Evolutionary conservation across 1,284 basidiomycete species (phyloP).

Genomic region (Pterulicium gracile): DNA sequence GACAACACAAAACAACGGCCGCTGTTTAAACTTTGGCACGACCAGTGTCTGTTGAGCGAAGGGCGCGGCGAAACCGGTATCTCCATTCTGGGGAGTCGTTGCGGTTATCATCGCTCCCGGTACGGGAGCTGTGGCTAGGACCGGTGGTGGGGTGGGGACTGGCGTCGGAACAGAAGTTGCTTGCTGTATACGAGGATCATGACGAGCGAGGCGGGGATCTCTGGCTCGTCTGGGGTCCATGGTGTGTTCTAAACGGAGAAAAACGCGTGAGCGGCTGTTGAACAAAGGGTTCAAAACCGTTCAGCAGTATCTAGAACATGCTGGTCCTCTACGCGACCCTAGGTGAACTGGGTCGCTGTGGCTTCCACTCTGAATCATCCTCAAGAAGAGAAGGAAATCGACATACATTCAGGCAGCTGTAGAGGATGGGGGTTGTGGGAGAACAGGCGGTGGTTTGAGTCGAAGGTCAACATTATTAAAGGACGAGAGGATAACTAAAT

Average conservation of each 20-base stretch:
- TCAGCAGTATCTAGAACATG: slow-evolving; percentile 90
- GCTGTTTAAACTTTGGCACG: slow-evolving; percentile 35
- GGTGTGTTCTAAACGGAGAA: slow-evolving; percentile 1
- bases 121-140: slow-evolving; percentile 11
- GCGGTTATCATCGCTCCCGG: slow-evolving; percentile 4
- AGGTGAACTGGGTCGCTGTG: slow-evolving; percentile 47
- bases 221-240: slow-evolving; percentile 76
- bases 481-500: no score
- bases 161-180: slow-evolving; percentile 31
- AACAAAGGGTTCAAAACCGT: slow-evolving; percentile 11
- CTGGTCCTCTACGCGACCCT: slow-evolving; percentile 64
- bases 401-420: neutral
- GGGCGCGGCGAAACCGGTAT: slow-evolving; percentile 3
- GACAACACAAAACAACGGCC: slow-evolving; percentile 91
- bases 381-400: slow-evolving; percentile 11
- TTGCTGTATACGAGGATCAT: slow-evolving; percentile 53
- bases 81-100: slow-evolving; percentile 6
- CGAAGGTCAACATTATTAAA: no score
- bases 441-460: no score
- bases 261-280: neutral
- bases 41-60: slow-evolving; percentile 6
- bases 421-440: neutral
- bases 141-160: slow-evolving; percentile 26
- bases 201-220: slow-evolving; percentile 64
- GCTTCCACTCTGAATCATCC: slow-evolving; percentile 87